A percentile compares a stretch with the other conserved stretches of the same genome.
Conservation (phyloP, 441 rosid species). For the Pelargonium fulgidum region DNA sequence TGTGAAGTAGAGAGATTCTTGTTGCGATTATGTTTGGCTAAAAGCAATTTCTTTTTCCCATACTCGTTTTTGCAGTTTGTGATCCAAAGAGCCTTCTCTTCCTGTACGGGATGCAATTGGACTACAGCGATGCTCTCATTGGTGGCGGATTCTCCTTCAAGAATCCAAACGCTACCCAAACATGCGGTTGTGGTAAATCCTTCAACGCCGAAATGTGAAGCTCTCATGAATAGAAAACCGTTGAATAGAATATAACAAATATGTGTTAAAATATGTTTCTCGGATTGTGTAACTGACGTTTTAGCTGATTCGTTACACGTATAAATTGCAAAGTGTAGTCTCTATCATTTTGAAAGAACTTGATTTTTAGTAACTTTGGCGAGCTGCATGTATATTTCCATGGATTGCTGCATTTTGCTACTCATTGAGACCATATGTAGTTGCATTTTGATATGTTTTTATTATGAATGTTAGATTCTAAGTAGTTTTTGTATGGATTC, state of each 20-base stretch:
- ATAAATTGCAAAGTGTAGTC: too few relatives aligned
- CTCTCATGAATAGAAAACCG: conserved; percentile 13
- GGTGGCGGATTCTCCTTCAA: conserved; percentile 95
- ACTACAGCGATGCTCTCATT: conserved; percentile 85
- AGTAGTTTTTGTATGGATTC: too few relatives aligned
- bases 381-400: too few relatives aligned
- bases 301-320: not conserved
- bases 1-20: too few relatives aligned
- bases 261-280: not conserved
- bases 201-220: conserved; percentile 83
- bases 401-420: not conserved
- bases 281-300: not conserved
- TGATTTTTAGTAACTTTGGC: too few relatives aligned
- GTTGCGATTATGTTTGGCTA: too few relatives aligned
- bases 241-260: conserved; percentile 5
- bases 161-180: conserved; percentile 94
- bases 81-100: conserved; percentile 99
- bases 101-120: conserved; percentile 86
- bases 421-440: not conserved
- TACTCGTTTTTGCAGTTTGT: conserved; percentile 56
- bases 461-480: too few relatives aligned
- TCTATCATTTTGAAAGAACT: too few relatives aligned
- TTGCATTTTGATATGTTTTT: too few relatives aligned
- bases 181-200: conserved; percentile 95
- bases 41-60: not conserved